Percentiles rank a stretch among this genome's conserved stretches.
Conservation (phyloP, 2,329 filamentous ascomycete genomes). For the Bipolaris cookei region DNA sequence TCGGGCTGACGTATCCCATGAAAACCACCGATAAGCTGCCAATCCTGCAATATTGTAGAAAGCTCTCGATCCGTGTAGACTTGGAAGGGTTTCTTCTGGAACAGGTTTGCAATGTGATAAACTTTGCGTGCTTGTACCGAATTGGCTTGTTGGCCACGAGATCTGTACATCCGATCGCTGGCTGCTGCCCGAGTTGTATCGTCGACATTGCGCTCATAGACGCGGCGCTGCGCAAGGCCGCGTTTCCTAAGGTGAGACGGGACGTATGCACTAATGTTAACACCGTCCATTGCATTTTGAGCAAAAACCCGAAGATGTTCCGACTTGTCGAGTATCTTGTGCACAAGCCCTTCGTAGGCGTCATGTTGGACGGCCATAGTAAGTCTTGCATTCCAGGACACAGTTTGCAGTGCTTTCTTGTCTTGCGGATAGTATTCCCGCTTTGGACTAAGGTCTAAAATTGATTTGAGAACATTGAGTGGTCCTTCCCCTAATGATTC, state of each 20-base stretch:
- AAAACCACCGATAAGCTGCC: conserved; percentile 26
- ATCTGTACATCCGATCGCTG: conserved; percentile 16
- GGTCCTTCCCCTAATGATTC: conserved; percentile 3
- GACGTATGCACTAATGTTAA: conserved; percentile 6
- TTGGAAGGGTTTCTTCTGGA: conserved; percentile 14
- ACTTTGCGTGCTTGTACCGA: conserved; percentile 20
- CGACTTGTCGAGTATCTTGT: conserved; percentile 23
- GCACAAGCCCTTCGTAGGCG: conserved; percentile 20
- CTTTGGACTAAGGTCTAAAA: conserved; percentile 41
- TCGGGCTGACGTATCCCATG: conserved; percentile 3
- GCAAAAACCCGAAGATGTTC: conserved; percentile 17
- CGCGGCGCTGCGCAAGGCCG: conserved; percentile 13
- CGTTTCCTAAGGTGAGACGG: conserved; percentile 24
- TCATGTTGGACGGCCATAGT: conserved; percentile 38
- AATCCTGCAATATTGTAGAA: conserved; percentile 20
- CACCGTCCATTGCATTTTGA: conserved; percentile 14
- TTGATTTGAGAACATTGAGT: conserved; percentile 24
- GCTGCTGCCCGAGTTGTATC: conserved; percentile 1
- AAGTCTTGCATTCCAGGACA: conserved; percentile 51
- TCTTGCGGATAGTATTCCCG: conserved; percentile 55
- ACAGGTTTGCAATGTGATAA: conserved; percentile 19
- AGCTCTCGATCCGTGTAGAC: conserved; percentile 19
- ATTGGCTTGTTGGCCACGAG: conserved; percentile 17
- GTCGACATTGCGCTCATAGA: conserved; percentile 18
- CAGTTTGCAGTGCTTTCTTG: conserved; percentile 50